Conservation (phyloP, 2,329 filamentous ascomycete genomes). For the Leptographium lundbergii region DNA sequence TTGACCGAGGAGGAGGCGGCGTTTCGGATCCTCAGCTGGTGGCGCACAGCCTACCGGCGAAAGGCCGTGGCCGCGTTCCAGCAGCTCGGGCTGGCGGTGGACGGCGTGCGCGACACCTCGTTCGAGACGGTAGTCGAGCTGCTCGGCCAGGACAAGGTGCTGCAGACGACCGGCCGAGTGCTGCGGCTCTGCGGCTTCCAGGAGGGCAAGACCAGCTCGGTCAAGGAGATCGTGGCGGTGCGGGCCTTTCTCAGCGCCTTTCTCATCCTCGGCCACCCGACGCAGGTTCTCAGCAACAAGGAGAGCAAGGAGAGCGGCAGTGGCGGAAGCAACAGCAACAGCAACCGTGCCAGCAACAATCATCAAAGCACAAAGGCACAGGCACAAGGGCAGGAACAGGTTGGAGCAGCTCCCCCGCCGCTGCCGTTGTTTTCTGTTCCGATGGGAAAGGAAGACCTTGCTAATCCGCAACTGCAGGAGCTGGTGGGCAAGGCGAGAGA, state of each 20-base stretch:
- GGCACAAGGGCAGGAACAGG: neutral
- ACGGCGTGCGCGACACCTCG: conserved; percentile 53
- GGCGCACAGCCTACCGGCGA: conserved; percentile 47
- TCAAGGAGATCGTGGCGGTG: conserved; percentile 56
- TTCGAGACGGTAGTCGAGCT: conserved; percentile 65
- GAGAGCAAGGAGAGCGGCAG: conserved; percentile 23
- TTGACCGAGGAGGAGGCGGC: conserved; percentile 42
- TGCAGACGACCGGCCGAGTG: conserved; percentile 52
- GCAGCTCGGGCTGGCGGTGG: conserved; percentile 54
- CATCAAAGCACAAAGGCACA: neutral
- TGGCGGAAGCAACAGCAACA: neutral
- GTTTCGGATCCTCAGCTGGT: conserved; percentile 55
- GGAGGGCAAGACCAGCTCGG: conserved; percentile 49
- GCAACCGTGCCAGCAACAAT: neutral
- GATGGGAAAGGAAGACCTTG: conserved; percentile 38
- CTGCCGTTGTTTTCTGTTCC: conserved; percentile 16
- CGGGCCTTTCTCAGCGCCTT: conserved; percentile 71
- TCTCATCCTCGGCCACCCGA: conserved; percentile 66
- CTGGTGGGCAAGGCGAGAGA: conserved; percentile 68
- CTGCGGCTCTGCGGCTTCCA: conserved; percentile 57
- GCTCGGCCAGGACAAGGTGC: conserved; percentile 53
- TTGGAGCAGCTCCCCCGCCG: conserved; percentile 14
- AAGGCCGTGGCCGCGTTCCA: conserved; percentile 53
- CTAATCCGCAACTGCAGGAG: conserved; percentile 53
- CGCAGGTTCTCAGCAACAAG: conserved; percentile 64